Evolutionary conservation across 257 asterid species (phyloP), one percentile per base, ranked within the genome.

Genomic region (Verbena officinalis): DNA sequence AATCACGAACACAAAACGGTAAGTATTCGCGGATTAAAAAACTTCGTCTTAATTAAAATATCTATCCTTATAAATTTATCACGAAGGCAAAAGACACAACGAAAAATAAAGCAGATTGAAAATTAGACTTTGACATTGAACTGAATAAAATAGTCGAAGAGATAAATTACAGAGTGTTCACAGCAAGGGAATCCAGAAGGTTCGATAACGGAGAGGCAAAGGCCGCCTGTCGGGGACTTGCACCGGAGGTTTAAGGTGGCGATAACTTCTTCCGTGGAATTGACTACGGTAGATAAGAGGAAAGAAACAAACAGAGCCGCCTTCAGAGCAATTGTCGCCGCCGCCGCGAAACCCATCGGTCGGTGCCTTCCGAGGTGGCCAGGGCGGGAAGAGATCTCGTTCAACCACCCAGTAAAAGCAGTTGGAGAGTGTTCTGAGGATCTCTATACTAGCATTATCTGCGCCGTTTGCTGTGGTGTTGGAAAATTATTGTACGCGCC

Each of bases 111-210:
- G 19, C 19, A n/a, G 39, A 62, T 17, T 20, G 23, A 5, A 0
- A 15, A 40, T 59, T 14, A 33, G 48, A 65, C 27, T 40, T 30
- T 23, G 22, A 23, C 27, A 11, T 4, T 9, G 21, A 51, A 50
- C 38, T 34, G 45, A 45, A 42, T 9, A 62, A 39, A 30, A 50
- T 30, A 68, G 20, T 14, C 4, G 62, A 70, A 45, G 54, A 70
- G 20, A 12, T 11, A 64, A 17, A 24, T 73, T 85, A 93, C 99
- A 7, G 59, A 71, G 84, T 93, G 92, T 55, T 93, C 97, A 13
- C 80, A 56, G 92, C 99, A 93, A 60, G 92, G 94, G 78, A 77
- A 88, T 59, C 99, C 99, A 43, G 74, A 42, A 57, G 95, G 92
- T 55, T 80, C 78, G 55, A 93, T 78, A 78, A 93, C 80, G 64